Base-by-base conservation (phyloP, 441 rosid species). In the Pelargonium citronellum region DNA sequence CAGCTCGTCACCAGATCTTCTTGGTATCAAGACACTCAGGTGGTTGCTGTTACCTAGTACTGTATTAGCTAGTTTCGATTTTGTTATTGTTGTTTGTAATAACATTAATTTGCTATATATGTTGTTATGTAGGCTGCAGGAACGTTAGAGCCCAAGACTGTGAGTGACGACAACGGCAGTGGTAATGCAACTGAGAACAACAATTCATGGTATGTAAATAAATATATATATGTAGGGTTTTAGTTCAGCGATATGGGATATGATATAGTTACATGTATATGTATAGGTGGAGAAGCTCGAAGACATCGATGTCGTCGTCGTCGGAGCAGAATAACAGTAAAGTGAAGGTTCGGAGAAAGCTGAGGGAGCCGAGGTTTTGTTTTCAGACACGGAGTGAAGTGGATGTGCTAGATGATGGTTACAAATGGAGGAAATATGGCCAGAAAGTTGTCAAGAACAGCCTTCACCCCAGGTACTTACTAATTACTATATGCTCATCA, bases 381-480 rank as follows among this genome's bases (percentile, higher is more conserved):
- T 94, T 94, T 81, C 98, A 94, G 79, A 94, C 98, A 10, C 84
- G 96, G 80, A 94, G 96, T 61, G 97, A 94, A 43, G 87, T 94
- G 1, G 97, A 91, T 82, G 97, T 94, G 43, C 93, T 91, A 8
- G 98, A 91, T 70, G 98, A 94, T 57, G 98, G 98, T 22, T 22
- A 22, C 24, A 22, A 22, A 22, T 22, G 24, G 24, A 22, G 24
- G 24, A 94, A 94, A 85, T 94, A 94, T 74, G 98, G 98, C 73
- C 98, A 94, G 82, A 94, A 94, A 84, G 87, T 94, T 13, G 98
- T 94, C 79, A 91, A 94, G 76, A 91, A 94, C 82, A 91, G 98
- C 77, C 97, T 94, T 73, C 97, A 94, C 74, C 98, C 98, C 19
- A 88, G 98, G 98, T 91, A 87, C 17, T 7, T 46, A 46, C n/a